Conservation (phyloP, 2,329 filamentous ascomycete genomes). For the Teratosphaeria zuluensis region DNA sequence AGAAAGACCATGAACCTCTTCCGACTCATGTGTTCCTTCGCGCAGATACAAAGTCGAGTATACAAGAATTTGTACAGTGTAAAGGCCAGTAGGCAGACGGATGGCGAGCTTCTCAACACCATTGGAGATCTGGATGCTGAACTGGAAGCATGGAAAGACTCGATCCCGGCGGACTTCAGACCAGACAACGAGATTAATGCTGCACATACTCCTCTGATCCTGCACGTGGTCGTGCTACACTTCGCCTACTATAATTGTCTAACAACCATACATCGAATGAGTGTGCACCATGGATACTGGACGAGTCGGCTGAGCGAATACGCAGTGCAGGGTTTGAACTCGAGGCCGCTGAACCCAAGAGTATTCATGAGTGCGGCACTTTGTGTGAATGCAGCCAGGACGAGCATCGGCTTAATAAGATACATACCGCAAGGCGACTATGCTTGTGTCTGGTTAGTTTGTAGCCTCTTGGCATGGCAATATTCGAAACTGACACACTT, state of each 20-base stretch:
- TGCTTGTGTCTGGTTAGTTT: slow-evolving; percentile 78
- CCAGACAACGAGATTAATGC: slow-evolving; percentile 94
- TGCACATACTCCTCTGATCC: slow-evolving; percentile 81
- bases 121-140: slow-evolving; percentile 82
- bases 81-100: slow-evolving; percentile 80
- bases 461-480: not conserved
- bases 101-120: slow-evolving; percentile 86
- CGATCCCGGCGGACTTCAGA: slow-evolving; percentile 89
- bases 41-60: slow-evolving; percentile 84
- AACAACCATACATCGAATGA: slow-evolving; percentile 97
- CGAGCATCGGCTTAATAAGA: slow-evolving; percentile 86
- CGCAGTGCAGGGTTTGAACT: slow-evolving; percentile 87
- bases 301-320: slow-evolving; percentile 90
- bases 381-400: slow-evolving; percentile 84
- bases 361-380: slow-evolving; percentile 90
- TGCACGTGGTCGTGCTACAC: slow-evolving; percentile 89
- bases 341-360: slow-evolving; percentile 79
- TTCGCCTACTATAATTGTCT: slow-evolving; percentile 97
- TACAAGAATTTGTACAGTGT: slow-evolving; percentile 91
- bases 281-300: slow-evolving; percentile 96
- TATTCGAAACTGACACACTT: not conserved
- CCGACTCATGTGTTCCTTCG: slow-evolving; percentile 81
- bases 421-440: slow-evolving; percentile 95
- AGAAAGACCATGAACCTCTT: slow-evolving; percentile 94
- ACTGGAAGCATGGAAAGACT: slow-evolving; percentile 92